phyloP scores from a whole-genome alignment of 441 rosid species.

The Syzygium syzygioides region DNA sequence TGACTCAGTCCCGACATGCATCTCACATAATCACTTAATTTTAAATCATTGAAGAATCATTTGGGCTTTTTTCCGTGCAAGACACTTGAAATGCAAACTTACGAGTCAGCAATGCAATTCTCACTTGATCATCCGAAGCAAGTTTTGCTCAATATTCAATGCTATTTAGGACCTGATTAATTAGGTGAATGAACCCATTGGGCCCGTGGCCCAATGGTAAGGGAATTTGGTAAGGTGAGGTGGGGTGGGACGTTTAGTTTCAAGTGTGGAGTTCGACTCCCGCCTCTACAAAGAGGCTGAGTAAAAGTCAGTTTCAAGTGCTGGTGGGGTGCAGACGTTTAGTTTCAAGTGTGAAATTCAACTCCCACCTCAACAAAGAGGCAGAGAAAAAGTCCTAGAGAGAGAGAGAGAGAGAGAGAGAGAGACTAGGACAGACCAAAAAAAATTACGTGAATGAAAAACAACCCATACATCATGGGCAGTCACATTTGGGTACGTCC shows the following conservation, averaged over 20 bases:
- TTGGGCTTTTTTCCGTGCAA: not conserved
- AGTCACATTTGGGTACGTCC: not conserved
- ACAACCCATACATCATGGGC: not conserved
- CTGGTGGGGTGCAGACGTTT: accelerated
- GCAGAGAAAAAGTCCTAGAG: not conserved
- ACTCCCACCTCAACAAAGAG: not conserved
- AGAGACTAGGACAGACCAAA: not conserved
- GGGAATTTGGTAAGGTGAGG: not conserved
- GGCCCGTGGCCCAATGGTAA: accelerated
- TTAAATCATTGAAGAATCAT: not conserved
- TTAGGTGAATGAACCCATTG: not conserved
- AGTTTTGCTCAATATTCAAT: not conserved
- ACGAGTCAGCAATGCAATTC: not conserved
- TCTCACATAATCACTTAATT: not conserved
- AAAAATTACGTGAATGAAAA: not conserved
- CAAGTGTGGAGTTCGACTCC: not conserved
- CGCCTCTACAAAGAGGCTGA: not conserved
- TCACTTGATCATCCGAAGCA: not conserved
- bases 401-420: not conserved
- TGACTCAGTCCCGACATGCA: not conserved
- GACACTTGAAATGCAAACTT: not conserved
- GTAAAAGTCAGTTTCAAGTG: not conserved
- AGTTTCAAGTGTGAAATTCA: accelerated
- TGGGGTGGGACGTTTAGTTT: not conserved
- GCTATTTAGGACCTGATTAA: not conserved